These are phyloP conservation scores for Fusarium udum DNA, from an alignment of 2,329 filamentous ascomycete species.

Conservation along the genomic window DNA sequence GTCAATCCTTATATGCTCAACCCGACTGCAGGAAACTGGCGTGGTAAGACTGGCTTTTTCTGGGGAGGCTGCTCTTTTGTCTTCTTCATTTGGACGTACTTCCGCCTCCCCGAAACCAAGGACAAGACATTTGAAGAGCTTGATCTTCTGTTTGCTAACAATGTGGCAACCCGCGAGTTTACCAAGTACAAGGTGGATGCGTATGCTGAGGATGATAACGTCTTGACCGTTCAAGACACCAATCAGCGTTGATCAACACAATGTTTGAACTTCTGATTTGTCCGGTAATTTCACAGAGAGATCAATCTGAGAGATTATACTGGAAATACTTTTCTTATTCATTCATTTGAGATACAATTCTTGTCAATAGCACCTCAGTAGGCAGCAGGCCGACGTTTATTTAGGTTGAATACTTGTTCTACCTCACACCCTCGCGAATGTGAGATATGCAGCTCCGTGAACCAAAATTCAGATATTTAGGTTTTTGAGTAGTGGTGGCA, in stretches of 20 bases:
- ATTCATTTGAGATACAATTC: background rate
- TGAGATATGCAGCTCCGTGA: background rate
- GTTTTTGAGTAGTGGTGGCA: background rate
- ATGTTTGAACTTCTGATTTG: background rate
- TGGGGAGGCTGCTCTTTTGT: slow-evolving; percentile 49
- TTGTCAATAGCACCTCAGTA: background rate
- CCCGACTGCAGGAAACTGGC: slow-evolving; percentile 42
- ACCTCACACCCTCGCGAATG: background rate
- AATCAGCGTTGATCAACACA: background rate
- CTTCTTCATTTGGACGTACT: slow-evolving; percentile 58
- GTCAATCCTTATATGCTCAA: slow-evolving; percentile 44
- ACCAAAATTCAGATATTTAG: background rate
- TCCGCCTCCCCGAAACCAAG: slow-evolving; percentile 60
- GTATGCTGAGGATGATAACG: slow-evolving; percentile 19
- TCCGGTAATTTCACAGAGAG: background rate
- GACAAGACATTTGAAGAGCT: slow-evolving; percentile 59
- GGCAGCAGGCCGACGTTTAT: background rate
- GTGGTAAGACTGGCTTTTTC: slow-evolving; percentile 52
- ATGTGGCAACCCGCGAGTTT: slow-evolving; percentile 52
- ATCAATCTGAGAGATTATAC: background rate
- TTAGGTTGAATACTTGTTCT: background rate
- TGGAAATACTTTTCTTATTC: background rate
- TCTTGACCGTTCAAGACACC: background rate
- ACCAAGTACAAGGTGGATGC: slow-evolving; percentile 47
- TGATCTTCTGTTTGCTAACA: slow-evolving; percentile 61